Percentiles rank a stretch among this genome's conserved stretches.
These are phyloP conservation scores for Phoenix dactylifera DNA, from an alignment of 176 grass and related monocot genomes.

Conservation along the genomic window DNA sequence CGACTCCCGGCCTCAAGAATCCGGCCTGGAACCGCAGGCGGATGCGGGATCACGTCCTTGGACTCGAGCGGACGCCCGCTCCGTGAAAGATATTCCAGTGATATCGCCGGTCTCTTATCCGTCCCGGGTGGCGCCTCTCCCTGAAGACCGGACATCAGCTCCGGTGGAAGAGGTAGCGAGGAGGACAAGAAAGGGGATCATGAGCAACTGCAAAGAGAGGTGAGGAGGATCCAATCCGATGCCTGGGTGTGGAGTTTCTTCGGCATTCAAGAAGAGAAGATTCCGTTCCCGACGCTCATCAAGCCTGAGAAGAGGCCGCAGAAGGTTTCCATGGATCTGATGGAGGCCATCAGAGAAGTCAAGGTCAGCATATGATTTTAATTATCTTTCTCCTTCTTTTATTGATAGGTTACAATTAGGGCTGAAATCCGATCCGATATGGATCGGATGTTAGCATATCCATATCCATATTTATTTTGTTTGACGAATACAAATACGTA, in stretches of 20 bases:
- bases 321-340: constrained; percentile 69
- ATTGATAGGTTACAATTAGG: too few species aligned
- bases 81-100: constrained; percentile 44
- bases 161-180: constrained; percentile 6
- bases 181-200: constrained; percentile 12
- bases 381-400: not conserved
- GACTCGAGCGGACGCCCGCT: constrained; percentile 58
- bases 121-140: constrained; percentile 60
- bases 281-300: constrained; percentile 69
- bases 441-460: too few species aligned
- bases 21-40: not conserved
- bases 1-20: too few species aligned
- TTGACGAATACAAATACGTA: too few species aligned
- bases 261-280: constrained; percentile 30
- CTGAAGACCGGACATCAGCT: constrained; percentile 29
- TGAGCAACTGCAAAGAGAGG: constrained; percentile 37
- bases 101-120: constrained; percentile 65
- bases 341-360: constrained; percentile 70
- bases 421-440: too few species aligned
- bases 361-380: constrained; percentile 36
- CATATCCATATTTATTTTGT: too few species aligned
- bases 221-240: constrained; percentile 34
- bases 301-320: constrained; percentile 46
- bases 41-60: constrained; percentile 23
- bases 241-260: constrained; percentile 29